A percentile compares a stretch with the other conserved stretches of the same genome.
These are phyloP conservation scores for Aegilops speltoides DNA, from an alignment of 176 grass and related monocot species.

Conservation along the genomic window DNA sequence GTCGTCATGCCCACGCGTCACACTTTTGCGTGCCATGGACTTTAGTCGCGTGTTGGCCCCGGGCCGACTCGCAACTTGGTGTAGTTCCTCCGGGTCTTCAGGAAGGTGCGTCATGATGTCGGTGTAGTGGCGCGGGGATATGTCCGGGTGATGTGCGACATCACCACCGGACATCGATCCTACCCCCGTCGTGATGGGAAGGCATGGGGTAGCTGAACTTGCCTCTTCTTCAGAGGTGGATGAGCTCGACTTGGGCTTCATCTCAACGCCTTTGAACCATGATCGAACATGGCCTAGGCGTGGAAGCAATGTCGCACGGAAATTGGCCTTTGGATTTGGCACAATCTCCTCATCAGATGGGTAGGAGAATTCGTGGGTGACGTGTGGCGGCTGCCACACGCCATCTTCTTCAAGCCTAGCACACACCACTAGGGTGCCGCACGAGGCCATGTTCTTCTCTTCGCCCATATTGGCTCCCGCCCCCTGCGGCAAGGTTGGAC, in stretches of 20 bases:
- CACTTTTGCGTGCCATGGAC: not conserved
- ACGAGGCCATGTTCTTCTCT: not conserved
- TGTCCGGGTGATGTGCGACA: not conserved
- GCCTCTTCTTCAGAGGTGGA: not conserved
- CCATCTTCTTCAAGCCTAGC: not conserved
- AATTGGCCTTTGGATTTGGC: no score
- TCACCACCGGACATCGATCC: no score
- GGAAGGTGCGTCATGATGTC: not conserved
- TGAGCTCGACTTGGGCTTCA: not conserved
- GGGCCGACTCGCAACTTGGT: not conserved
- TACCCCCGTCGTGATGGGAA: not conserved
- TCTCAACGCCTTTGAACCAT: not conserved
- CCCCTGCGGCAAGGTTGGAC: not conserved
- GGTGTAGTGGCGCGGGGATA: not conserved
- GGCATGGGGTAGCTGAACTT: not conserved
- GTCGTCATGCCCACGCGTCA: rapidly evolving
- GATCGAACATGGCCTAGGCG: not conserved
- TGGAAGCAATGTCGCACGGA: not conserved
- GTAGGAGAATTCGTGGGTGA: not conserved
- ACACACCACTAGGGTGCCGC: no score
- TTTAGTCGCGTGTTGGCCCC: not conserved
- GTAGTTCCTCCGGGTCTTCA: not conserved
- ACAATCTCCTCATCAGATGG: not conserved
- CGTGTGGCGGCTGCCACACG: not conserved
- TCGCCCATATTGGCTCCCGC: not conserved